Conservation (phyloP, 208 protist genomes). For the Leishmania tropica region DNA sequence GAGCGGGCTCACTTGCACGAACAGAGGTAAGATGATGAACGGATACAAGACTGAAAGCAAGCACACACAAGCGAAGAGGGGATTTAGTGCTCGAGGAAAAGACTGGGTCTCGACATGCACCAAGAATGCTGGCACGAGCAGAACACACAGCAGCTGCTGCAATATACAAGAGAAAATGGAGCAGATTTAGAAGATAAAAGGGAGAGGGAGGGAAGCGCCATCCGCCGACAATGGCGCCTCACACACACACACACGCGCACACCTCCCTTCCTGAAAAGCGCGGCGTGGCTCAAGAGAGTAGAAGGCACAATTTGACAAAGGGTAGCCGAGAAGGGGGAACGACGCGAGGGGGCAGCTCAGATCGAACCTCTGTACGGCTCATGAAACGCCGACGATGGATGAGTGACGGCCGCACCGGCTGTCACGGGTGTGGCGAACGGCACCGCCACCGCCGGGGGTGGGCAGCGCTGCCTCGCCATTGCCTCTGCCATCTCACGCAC, state of each 20-base stretch:
- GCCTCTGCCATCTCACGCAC: slow-evolving; percentile 20
- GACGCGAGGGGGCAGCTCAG: background rate
- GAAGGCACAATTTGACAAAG: background rate
- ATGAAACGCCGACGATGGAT: background rate
- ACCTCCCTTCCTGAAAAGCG: background rate
- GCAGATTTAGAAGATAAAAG: background rate
- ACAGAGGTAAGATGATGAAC: background rate
- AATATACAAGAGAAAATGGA: background rate
- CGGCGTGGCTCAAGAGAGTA: background rate
- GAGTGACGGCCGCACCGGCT: background rate
- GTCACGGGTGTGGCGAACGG: background rate
- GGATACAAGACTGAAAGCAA: background rate
- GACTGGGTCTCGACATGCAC: background rate
- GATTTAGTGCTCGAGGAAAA: background rate
- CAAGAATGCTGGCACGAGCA: background rate
- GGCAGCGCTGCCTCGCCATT: slow-evolving; percentile 17
- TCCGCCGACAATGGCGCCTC: background rate
- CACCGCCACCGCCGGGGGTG: background rate
- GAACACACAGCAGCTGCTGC: no score
- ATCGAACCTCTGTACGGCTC: slow-evolving; percentile 8
- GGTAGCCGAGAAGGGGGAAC: background rate
- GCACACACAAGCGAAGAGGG: background rate
- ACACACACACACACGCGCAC: background rate
- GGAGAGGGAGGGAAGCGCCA: background rate
- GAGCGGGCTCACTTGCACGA: background rate